Percentiles rank a stretch among this genome's conserved stretches.
Conservation (phyloP, 805 yeast genomes). For the Kazachstania psychrophila region DNA sequence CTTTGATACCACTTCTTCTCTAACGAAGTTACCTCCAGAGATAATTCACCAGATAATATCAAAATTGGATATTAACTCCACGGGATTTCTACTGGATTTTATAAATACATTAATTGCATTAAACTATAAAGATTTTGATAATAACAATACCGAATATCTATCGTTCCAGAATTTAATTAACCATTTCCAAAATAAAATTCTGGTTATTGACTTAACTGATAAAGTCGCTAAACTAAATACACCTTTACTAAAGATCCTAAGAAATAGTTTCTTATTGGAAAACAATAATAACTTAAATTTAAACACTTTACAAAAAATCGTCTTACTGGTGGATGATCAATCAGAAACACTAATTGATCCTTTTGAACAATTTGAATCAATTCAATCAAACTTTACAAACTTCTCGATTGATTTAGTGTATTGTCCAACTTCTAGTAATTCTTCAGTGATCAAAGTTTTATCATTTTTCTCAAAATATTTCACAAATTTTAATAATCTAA, state of each 20-base stretch:
- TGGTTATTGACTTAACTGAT: background rate
- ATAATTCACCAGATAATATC: conserved; percentile 8
- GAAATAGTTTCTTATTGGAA: background rate
- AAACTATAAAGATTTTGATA: conserved; percentile 2
- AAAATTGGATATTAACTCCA: conserved; percentile 5
- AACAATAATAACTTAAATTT: background rate
- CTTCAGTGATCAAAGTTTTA: background rate
- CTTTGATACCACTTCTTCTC: background rate
- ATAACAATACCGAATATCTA: background rate
- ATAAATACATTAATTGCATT: conserved; percentile 7
- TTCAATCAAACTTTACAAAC: background rate
- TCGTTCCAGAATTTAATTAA: conserved; percentile 2
- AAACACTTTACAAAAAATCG: background rate
- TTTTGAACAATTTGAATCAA: background rate
- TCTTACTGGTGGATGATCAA: conserved; percentile 1
- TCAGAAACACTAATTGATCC: background rate
- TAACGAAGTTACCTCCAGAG: conserved; percentile 6
- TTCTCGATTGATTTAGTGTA: conserved; percentile 1
- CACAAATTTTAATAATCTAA: conserved; percentile 5
- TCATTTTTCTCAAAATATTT: background rate
- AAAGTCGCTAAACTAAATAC: background rate
- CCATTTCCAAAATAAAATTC: background rate
- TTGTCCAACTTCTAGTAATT: background rate
- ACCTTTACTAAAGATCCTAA: background rate
- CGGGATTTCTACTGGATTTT: conserved; percentile 8